Percentiles rank a stretch among this genome's conserved stretches.
Conservation (phyloP, 441 rosid genomes). For the Pelargonium australe region DNA sequence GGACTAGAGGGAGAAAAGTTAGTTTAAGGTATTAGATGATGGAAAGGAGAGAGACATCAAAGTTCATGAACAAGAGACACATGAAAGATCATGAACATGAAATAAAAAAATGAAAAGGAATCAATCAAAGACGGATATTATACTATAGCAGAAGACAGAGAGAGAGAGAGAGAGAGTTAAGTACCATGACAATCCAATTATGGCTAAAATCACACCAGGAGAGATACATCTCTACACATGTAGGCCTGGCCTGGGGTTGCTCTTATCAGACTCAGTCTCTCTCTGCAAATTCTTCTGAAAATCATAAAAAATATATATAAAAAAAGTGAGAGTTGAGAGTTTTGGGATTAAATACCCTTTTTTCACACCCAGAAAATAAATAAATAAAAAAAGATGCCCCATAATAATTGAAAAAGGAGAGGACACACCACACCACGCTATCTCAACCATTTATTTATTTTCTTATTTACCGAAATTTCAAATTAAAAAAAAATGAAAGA, state of each 20-base stretch:
- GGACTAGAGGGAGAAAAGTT: not conserved
- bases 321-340: not conserved
- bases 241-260: not conserved
- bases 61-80: not conserved
- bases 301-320: not conserved
- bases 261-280: not conserved
- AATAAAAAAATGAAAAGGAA: not conserved
- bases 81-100: not conserved
- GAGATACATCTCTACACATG: not conserved
- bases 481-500: too few species aligned
- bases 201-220: not conserved
- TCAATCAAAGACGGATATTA: not conserved
- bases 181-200: not conserved
- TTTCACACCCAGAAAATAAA: not conserved
- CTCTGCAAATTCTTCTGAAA: not conserved
- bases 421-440: not conserved
- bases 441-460: constrained; percentile 2
- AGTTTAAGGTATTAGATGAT: constrained; percentile 1
- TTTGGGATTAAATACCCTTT: not conserved
- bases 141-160: not conserved
- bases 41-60: not conserved
- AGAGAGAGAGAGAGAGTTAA: not conserved
- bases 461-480: too few species aligned
- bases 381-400: not conserved
- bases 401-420: constrained; percentile 1